Conservation (phyloP, 179 eudicot species). For the Beta lomatogona region DNA sequence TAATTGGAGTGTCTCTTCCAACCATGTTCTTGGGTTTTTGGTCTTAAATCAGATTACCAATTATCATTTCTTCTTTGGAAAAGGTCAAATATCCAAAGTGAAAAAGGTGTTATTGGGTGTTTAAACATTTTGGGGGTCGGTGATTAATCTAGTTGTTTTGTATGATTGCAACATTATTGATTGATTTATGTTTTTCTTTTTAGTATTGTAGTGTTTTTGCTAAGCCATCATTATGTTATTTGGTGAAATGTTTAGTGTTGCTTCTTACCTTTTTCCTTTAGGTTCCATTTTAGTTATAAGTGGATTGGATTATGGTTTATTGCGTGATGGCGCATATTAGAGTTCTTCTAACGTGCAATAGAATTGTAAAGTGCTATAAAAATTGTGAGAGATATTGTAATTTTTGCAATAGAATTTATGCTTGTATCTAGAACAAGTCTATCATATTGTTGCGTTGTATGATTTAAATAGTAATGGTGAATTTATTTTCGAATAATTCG, state of each 20-base stretch:
- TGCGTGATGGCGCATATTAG: too few relatives aligned
- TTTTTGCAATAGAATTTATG: too few relatives aligned
- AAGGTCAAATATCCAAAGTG: conserved; percentile 25
- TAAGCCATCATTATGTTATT: conserved; percentile 12
- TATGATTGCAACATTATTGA: conserved; percentile 30
- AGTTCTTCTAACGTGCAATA: too few relatives aligned
- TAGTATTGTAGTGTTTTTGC: neutral
- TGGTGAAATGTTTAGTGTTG: neutral
- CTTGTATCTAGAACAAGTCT: too few relatives aligned
- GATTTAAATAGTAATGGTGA: too few relatives aligned
- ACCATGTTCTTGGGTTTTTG: conserved; percentile 9
- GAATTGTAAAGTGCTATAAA: too few relatives aligned
- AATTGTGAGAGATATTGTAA: too few relatives aligned
- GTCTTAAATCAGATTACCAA: neutral
- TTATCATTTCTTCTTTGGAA: neutral
- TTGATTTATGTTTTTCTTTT: neutral
- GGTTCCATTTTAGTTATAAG: neutral
- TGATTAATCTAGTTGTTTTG: conserved; percentile 17
- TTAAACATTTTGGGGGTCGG: neutral
- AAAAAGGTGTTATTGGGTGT: conserved; percentile 9
- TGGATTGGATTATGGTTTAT: too few relatives aligned
- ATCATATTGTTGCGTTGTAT: too few relatives aligned
- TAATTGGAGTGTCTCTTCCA: neutral
- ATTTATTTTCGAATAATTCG: too few relatives aligned
- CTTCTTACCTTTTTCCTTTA: neutral